A percentile compares a stretch with the other conserved stretches of the same genome.
Evolutionary conservation across 2,329 filamentous ascomycete genomes (phyloP).

Genomic region (Colletotrichum spaethianum): DNA sequence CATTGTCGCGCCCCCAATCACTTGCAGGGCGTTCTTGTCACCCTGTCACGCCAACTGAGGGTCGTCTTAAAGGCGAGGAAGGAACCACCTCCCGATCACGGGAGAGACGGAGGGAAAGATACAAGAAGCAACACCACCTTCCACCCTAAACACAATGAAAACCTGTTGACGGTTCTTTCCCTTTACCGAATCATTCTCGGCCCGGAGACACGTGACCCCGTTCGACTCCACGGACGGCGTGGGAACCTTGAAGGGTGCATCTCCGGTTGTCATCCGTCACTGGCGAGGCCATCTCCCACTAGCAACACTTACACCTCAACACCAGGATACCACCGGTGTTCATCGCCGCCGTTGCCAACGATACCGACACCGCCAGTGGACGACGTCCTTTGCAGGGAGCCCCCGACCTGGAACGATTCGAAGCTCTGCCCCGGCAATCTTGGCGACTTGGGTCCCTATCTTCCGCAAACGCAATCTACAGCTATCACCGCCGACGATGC

Average conservation of each 20-base stretch:
- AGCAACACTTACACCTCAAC: neutral
- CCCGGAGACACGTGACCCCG: neutral
- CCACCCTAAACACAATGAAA: too few species aligned
- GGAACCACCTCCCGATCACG: neutral
- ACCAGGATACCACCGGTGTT: neutral
- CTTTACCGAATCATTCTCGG: neutral
- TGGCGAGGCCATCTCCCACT: neutral
- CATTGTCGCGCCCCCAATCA: neutral
- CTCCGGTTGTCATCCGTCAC: neutral
- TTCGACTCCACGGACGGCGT: neutral
- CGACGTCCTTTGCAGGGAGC: neutral
- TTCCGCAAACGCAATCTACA: neutral
- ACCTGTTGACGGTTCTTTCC: neutral
- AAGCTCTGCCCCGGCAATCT: neutral
- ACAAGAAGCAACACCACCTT: neutral
- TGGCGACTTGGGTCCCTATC: neutral
- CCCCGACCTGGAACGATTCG: neutral
- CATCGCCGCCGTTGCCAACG: neutral
- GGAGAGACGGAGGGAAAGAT: too few species aligned
- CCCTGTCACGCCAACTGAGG: neutral
- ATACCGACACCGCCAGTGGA: neutral
- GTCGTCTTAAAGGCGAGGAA: neutral
- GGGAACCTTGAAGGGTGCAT: neutral
- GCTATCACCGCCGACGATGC: neutral
- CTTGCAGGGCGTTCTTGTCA: conserved; percentile 4